Base-by-base conservation (phyloP, 2,329 filamentous ascomycete genomes). In the Mollisia scopiformis region DNA sequence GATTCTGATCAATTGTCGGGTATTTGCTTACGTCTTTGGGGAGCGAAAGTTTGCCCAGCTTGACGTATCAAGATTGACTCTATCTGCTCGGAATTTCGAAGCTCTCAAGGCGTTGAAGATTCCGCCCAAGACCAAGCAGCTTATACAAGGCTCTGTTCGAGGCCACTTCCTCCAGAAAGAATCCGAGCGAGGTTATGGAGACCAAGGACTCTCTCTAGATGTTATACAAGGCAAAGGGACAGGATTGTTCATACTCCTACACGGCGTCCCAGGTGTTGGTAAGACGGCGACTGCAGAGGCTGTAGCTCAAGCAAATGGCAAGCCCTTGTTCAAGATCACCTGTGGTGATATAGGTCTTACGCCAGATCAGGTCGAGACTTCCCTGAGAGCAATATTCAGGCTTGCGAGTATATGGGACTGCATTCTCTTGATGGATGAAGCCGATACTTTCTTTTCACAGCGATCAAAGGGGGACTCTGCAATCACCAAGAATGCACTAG, bases 31-130 rank as follows among this genome's bases (percentile, higher is more conserved):
- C 33, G 35, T 55, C 19, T 43, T 55, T 25, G 4, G 16, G 28
- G 52, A 55, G 31, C 52, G 52, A 3, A 55, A 55, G 52, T 55
- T 55, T 16, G 52, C 52, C 21, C 33, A 41, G 35, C 52, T 55
- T 41, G 33, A 41, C 30, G 52, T 41, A 3, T 28, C 33, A 16
- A 41, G 10, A 11, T 28, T 55, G 23, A 25, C 3, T 13, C 33
- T 35, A 2, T 41, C 35, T n/a, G 19, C 31, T 14, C 33, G 19
- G 8, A 39, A 41, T 3, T 16, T 2, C 21, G 23, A 41, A 28
- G 52, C 35, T 7, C 35, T 55, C 30, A 35, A 55, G 3, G 3
- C 33, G 52, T 16, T 55, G 33, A 55, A 55, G 19, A 55, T 55
- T n/a, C 52, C 35, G 2, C 4, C 33, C n/a, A 13, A 6, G 3